phyloP scores from a whole-genome alignment of 192 early-diverging fungal species.

The Dimargaris verticillata region DNA sequence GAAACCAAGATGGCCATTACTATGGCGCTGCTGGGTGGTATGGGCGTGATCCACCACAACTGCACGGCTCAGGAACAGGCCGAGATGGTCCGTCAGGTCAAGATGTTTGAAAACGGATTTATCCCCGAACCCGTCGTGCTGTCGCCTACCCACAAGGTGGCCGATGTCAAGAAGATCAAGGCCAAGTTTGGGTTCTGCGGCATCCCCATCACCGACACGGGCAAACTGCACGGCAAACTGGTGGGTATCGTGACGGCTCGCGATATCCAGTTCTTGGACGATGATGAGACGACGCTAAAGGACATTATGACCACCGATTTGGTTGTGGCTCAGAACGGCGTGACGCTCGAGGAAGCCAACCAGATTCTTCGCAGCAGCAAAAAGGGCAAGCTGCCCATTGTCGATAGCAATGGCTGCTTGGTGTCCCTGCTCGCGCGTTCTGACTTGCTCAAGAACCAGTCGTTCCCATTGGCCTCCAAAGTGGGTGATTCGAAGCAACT shows the following conservation, averaged over 20 bases:
- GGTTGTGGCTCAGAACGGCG: constrained; percentile 68
- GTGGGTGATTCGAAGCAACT: constrained; percentile 67
- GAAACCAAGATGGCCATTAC: constrained; percentile 97
- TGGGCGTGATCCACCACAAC: constrained; percentile 98
- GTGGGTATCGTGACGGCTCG: constrained; percentile 92
- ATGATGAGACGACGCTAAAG: constrained; percentile 41
- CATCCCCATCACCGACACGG: constrained; percentile 87
- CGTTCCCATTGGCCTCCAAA: constrained; percentile 88
- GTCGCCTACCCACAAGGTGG: constrained; percentile 63
- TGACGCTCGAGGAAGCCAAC: constrained; percentile 83
- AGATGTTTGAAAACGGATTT: constrained; percentile 97
- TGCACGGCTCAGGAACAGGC: constrained; percentile 90
- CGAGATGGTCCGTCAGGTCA: constrained; percentile 94
- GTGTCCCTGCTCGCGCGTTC: constrained; percentile 84
- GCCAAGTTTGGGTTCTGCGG: constrained; percentile 79
- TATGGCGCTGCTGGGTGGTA: constrained; percentile 87
- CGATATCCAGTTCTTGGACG: constrained; percentile 85
- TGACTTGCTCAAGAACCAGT: constrained; percentile 92
- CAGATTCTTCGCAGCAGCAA: constrained; percentile 68
- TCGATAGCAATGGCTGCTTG: constrained; percentile 65
- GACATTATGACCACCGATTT: constrained; percentile 84
- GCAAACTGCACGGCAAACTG: constrained; percentile 74
- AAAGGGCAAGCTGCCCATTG: constrained; percentile 95
- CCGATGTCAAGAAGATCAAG: constrained; percentile 80
- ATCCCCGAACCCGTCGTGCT: constrained; percentile 87